phyloP scores from a whole-genome alignment of 1,284 basidiomycete genomes.

The Coniferiporia sulphurascens region DNA sequence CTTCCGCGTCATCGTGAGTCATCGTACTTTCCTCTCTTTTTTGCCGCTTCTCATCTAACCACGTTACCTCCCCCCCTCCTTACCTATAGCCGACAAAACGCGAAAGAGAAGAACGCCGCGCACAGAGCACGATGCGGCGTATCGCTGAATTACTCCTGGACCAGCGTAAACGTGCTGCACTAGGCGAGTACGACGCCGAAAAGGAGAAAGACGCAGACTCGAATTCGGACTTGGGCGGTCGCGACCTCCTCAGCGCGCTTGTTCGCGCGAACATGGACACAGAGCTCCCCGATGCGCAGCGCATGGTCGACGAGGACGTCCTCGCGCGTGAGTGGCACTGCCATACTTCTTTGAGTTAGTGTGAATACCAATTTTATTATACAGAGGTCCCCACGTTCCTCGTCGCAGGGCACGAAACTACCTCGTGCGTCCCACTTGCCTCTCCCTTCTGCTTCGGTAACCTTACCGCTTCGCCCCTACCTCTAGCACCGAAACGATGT shows the following conservation, averaged over 20 bases:
- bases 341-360: neutral
- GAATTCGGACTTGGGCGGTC: conserved; percentile 25
- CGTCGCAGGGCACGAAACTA: conserved; percentile 74
- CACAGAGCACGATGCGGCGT: conserved; percentile 24
- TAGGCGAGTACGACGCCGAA: conserved; percentile 22
- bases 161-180: conserved; percentile 37
- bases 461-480: no score
- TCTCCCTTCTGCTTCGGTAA: no score
- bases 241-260: conserved; percentile 50
- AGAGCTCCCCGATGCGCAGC: conserved; percentile 51
- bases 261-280: conserved; percentile 61
- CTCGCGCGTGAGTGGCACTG: conserved; percentile 51
- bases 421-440: conserved; percentile 35
- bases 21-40: neutral
- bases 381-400: conserved; percentile 58
- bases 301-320: conserved; percentile 70
- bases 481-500: conserved; percentile 35
- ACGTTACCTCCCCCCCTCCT: neutral
- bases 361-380: neutral
- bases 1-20: conserved; percentile 26
- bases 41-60: neutral
- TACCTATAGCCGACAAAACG: neutral
- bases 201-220: conserved; percentile 26
- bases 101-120: conserved; percentile 11
- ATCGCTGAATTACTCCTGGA: conserved; percentile 43